Conservation (phyloP, 352 stramenopile species). For the Phytophthora pistaciae region DNA sequence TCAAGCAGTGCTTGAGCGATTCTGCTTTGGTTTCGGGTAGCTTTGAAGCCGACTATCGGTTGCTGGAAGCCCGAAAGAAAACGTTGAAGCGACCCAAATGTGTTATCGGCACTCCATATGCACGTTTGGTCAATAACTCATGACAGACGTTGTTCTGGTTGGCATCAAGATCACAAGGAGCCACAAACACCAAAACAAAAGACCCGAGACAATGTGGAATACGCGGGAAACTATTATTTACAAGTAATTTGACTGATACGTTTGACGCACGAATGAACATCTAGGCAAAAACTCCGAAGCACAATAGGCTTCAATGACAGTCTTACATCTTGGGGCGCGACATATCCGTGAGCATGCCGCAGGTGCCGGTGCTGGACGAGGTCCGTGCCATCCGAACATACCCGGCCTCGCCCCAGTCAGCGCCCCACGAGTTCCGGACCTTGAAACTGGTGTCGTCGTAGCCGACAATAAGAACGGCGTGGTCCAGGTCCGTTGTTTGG, state of each 20-base stretch:
- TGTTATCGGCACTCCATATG: too few relatives aligned
- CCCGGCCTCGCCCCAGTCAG: slow-evolving; percentile 90
- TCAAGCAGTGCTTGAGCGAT: slow-evolving; percentile 26
- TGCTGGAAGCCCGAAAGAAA: too few relatives aligned
- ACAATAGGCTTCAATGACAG: neutral
- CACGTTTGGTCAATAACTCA: neutral
- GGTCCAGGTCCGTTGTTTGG: slow-evolving; percentile 92
- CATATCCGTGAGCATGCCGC: slow-evolving; percentile 59
- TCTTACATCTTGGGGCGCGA: slow-evolving; percentile 50
- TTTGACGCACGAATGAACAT: slow-evolving; percentile 19
- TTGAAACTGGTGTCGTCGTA: slow-evolving; percentile 92
- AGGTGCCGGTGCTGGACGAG: slow-evolving; percentile 57
- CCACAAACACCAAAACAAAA: neutral
- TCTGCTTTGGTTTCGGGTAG: slow-evolving; percentile 16
- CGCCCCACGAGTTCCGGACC: slow-evolving; percentile 97
- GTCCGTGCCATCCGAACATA: slow-evolving; percentile 90
- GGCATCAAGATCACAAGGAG: neutral
- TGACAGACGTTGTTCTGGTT: neutral
- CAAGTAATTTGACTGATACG: slow-evolving; percentile 7
- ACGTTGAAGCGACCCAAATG: too few relatives aligned
- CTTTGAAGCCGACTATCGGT: neutral
- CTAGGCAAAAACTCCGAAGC: slow-evolving; percentile 14
- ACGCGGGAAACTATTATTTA: slow-evolving; percentile 6
- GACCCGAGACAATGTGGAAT: neutral
- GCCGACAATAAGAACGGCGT: slow-evolving; percentile 96